A percentile compares a stretch with the other conserved stretches of the same genome.
Conservation (phyloP, 352 stramenopile genomes). For the Phytophthora cactorum region DNA sequence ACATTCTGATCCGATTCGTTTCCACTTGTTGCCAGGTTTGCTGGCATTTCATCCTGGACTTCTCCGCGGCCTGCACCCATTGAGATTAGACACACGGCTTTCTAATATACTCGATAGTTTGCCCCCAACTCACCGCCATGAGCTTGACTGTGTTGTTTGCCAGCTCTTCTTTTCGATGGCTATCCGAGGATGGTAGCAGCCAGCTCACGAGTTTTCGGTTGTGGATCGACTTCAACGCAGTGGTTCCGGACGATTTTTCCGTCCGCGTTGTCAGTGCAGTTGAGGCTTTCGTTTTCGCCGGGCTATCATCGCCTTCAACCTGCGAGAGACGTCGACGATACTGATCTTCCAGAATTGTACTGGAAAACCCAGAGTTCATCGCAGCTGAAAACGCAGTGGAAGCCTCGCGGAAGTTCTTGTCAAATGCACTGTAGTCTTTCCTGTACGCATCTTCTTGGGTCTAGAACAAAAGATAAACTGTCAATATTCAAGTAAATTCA, state of each 20-base stretch:
- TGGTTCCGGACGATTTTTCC: conserved; percentile 19
- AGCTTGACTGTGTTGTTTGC: conserved; percentile 60
- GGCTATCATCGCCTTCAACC: conserved; percentile 36
- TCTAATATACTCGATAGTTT: not conserved
- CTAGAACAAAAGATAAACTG: conserved; percentile 28
- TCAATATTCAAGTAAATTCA: not conserved
- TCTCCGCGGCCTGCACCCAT: conserved; percentile 57
- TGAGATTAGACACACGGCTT: not conserved
- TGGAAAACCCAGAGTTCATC: conserved; percentile 81
- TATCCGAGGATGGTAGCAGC: conserved; percentile 69
- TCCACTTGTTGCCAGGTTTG: conserved; percentile 69
- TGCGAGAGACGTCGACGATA: conserved; percentile 61
- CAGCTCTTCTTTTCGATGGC: conserved; percentile 76
- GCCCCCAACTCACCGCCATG: conserved; percentile 49
- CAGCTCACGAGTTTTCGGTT: conserved; percentile 85
- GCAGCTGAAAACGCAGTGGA: conserved; percentile 61
- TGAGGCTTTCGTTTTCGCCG: conserved; percentile 10
- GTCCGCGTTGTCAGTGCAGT: conserved; percentile 3
- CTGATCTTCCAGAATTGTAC: conserved; percentile 69
- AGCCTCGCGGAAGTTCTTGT: conserved; percentile 78
- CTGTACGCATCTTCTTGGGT: conserved; percentile 74
- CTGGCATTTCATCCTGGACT: conserved; percentile 65
- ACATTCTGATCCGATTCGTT: conserved; percentile 71
- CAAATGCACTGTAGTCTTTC: conserved; percentile 71
- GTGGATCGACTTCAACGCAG: conserved; percentile 46